Base-by-base conservation (phyloP, 192 early-diverging fungal genomes). In the Geranomyces variabilis region DNA sequence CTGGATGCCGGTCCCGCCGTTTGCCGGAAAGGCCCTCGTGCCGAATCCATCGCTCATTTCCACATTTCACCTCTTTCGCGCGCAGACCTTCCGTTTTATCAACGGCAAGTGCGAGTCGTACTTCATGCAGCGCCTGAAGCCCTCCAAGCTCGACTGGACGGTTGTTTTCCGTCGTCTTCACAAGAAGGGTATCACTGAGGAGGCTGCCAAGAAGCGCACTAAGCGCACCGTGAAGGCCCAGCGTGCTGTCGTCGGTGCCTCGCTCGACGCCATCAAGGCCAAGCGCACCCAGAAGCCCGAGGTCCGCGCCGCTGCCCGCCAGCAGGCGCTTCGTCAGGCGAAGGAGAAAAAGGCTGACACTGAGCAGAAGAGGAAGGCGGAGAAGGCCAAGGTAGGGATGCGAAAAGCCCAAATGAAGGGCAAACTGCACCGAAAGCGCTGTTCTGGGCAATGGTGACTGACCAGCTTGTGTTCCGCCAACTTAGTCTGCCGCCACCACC, bases 161-260 rank as follows among this genome's bases (percentile, higher is more conserved):
- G 85, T 89, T 49, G 90, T 96, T 73, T 97, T 90, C 93, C 93
- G 97, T 81, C 95, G 93, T 86, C 88, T 96, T 79, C 93, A 98
- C 90, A 94, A 95, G 89, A 99, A 99, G 93, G 97, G 96, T 83
- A 89, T 94, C 75, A 91, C 90, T 79, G 93, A 95, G 79, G 96
- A 97, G 85, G 88, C 91, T 41, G 77, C 93, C 82, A 97, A 97
- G 92, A 99, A 97, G 93, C 90, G 93, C 80, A 90, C 92, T 57
- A 89, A 91, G 79, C 92, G 93, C 80, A 87, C 90, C 70, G 93
- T 97, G 78, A 97, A 99, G 92, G 90, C 88, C 85, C 90, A 94
- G 84, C 93, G 97, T 86, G 94, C 90, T 63, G 84, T 99, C 74
- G 96, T 94, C 65, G 96, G 96, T 86, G 93, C 93, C 66, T 91